Percentiles rank a stretch among this genome's conserved stretches.
Conservation (phyloP, 2,329 filamentous ascomycete genomes). For the Acrocalymma vagum region DNA sequence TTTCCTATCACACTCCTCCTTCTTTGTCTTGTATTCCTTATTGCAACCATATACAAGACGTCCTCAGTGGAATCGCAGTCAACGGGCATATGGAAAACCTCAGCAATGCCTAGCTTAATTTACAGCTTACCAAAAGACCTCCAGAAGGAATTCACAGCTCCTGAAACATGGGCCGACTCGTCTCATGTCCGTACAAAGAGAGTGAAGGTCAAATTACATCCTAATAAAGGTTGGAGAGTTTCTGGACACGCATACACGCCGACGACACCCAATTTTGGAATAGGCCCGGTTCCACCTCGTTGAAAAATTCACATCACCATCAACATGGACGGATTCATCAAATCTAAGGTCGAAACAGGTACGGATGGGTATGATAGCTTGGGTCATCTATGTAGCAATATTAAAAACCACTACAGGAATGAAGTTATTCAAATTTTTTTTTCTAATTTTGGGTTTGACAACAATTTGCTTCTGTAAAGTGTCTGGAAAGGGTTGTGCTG, state of each 20-base stretch:
- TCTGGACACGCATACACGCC: conserved; percentile 31
- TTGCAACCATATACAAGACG: conserved; percentile 30
- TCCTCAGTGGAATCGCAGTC: conserved; percentile 18
- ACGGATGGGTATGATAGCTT: too few species aligned
- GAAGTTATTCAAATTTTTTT: too few species aligned
- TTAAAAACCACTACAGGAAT: too few species aligned
- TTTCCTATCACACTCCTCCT: conserved; percentile 33
- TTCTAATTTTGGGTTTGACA: too few species aligned
- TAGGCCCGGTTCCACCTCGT: too few species aligned
- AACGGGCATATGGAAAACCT: conserved; percentile 38
- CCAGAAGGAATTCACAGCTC: conserved; percentile 17
- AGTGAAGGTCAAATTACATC: conserved; percentile 25
- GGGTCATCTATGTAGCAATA: too few species aligned
- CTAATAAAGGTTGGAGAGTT: conserved; percentile 27
- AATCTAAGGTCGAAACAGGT: too few species aligned
- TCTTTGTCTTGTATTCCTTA: conserved; percentile 29
- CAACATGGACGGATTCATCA: too few species aligned
- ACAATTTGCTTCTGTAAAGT: too few species aligned
- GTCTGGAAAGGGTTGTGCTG: too few species aligned
- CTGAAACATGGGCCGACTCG: conserved; percentile 14
- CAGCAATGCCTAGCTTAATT: conserved; percentile 26
- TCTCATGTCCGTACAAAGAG: conserved; percentile 33
- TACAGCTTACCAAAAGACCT: conserved; percentile 30
- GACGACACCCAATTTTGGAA: conserved; percentile 4
- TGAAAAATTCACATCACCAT: too few species aligned